Conservation (phyloP, 202 grass and related monocot species). For the Panicum virgatum region DNA sequence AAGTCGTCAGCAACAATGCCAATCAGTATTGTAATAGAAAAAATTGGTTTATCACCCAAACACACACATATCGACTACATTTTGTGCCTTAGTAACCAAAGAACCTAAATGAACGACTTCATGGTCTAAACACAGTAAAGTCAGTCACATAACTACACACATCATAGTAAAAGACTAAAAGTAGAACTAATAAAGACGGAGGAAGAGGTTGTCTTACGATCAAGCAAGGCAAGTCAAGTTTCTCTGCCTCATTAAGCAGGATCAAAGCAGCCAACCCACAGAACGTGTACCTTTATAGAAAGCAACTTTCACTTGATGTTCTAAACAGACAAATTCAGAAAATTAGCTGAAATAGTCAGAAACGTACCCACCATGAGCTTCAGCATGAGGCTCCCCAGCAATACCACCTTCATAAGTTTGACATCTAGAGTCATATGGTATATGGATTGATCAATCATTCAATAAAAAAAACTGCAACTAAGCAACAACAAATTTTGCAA, state of each 20-base stretch:
- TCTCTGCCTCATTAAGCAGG: constrained; percentile 87
- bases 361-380: constrained; percentile 99
- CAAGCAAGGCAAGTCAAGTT: constrained; percentile 75
- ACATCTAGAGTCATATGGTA: constrained; percentile 54
- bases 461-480: constrained; percentile 10
- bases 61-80: neutral
- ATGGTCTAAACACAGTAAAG: constrained; percentile 18
- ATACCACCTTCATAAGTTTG: constrained; percentile 99
- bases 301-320: constrained; percentile 36
- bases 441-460: constrained; percentile 35
- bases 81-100: neutral
- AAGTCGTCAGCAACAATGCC: neutral
- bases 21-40: constrained; percentile 15
- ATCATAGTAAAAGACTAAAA: constrained; percentile 19
- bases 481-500: constrained; percentile 16
- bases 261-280: constrained; percentile 92
- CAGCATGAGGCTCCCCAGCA: constrained; percentile 86
- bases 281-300: constrained; percentile 86
- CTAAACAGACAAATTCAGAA: constrained; percentile 33
- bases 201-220: constrained; percentile 60
- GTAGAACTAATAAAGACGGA: neutral
- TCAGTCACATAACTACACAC: neutral
- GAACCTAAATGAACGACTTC: neutral
- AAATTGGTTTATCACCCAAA: neutral
- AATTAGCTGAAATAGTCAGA: constrained; percentile 35